phyloP scores from a whole-genome alignment of 495 filamentous ascomycete species.

The Lophiotrema nucula region DNA sequence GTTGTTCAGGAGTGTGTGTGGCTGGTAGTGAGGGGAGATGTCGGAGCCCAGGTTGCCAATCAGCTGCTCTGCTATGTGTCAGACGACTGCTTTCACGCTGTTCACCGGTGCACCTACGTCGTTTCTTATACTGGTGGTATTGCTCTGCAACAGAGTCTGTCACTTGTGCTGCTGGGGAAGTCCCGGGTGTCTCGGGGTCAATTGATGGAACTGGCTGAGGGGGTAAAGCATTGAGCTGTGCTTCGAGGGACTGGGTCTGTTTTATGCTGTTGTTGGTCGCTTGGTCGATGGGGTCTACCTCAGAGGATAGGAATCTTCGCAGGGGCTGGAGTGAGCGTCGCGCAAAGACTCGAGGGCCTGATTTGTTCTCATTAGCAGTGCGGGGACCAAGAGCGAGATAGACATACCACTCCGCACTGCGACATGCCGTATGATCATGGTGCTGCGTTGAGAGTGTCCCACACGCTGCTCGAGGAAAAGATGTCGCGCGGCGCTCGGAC shows the following conservation, averaged over 20 bases:
- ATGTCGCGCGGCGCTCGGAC: not conserved
- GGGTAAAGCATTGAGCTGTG: conserved; percentile 17
- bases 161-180: conserved; percentile 4
- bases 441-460: not conserved
- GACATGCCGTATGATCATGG: conserved; percentile 38
- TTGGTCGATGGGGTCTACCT: conserved; percentile 21
- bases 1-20: conserved; percentile 62
- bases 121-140: conserved; percentile 31
- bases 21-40: conserved; percentile 61
- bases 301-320: conserved; percentile 21
- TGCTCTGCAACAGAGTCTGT: conserved; percentile 21
- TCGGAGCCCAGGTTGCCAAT: conserved; percentile 54
- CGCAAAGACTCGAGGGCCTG: conserved; percentile 6
- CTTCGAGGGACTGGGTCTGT: conserved; percentile 29
- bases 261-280: conserved; percentile 28
- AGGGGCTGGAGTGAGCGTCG: conserved; percentile 1
- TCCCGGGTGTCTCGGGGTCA: conserved; percentile 11
- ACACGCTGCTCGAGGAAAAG: not conserved
- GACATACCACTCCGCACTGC: conserved; percentile 27
- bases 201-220: not conserved
- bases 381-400: not conserved
- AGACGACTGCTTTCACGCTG: conserved; percentile 27
- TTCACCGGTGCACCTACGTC: too few relatives aligned
- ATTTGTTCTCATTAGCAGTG: not conserved
- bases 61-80: conserved; percentile 36